phyloP scores from a whole-genome alignment of 176 grass and related monocot genomes.

The Triticum dicoccoides region DNA sequence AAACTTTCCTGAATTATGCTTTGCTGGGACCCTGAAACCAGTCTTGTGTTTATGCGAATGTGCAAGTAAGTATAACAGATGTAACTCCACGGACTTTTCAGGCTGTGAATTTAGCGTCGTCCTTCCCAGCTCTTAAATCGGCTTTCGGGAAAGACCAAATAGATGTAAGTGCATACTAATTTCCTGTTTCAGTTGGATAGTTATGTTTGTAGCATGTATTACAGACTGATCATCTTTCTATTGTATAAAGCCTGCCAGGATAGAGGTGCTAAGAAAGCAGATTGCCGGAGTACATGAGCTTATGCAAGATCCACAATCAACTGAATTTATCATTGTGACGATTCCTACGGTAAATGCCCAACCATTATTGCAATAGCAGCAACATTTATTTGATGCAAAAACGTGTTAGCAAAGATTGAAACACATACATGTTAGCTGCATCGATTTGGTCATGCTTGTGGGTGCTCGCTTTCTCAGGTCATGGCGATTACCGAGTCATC shows the following conservation, averaged over 20 bases:
- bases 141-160: background rate
- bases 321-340: conserved; percentile 35
- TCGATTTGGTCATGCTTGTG: background rate
- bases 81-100: conserved; percentile 30
- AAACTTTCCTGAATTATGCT: conserved; percentile 11
- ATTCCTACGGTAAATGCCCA: conserved; percentile 26
- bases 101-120: background rate
- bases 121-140: background rate
- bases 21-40: background rate
- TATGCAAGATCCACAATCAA: conserved; percentile 17
- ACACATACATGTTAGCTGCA: background rate
- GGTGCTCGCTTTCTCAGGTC: conserved; percentile 30
- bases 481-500: conserved; percentile 50
- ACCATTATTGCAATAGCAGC: background rate
- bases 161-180: conserved; percentile 26
- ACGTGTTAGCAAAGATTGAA: background rate
- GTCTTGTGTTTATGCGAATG: background rate
- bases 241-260: background rate
- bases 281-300: conserved; percentile 1
- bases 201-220: background rate
- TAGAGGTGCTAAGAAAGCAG: conserved; percentile 7
- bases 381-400: conserved; percentile 20
- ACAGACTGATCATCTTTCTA: conserved; percentile 2
- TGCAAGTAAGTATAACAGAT: conserved; percentile 1
- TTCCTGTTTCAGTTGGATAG: background rate